Evolutionary conservation across 208 protist species (phyloP).

Genomic region (Leishmania guyanensis): DNA sequence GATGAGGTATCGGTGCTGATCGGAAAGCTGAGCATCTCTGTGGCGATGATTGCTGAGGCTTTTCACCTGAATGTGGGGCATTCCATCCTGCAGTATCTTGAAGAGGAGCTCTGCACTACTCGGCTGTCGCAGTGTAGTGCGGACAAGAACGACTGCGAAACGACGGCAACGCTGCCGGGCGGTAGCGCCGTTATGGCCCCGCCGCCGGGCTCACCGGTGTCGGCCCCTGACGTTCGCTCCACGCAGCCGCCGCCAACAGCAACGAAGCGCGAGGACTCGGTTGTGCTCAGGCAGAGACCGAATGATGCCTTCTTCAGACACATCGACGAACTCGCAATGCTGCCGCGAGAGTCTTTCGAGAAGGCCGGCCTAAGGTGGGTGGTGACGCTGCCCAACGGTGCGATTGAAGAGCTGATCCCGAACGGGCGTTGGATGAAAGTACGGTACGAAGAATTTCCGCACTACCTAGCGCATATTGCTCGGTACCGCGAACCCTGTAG

Average conservation of each 20-base stretch:
- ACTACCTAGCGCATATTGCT: conserved; percentile 47
- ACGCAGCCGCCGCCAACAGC: neutral
- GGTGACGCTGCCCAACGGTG: conserved; percentile 48
- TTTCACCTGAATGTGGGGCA: conserved; percentile 61
- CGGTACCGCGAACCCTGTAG: conserved; percentile 43
- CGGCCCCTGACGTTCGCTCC: neutral
- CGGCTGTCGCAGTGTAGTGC: neutral
- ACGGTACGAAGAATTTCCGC: conserved; percentile 53
- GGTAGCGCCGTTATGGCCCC: no score
- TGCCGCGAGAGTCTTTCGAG: conserved; percentile 45
- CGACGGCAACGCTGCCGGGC: neutral
- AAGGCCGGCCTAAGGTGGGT: conserved; percentile 69
- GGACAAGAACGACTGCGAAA: neutral
- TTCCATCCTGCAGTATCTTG: conserved; percentile 50
- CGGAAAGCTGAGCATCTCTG: conserved; percentile 59
- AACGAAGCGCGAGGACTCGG: neutral
- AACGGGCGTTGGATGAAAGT: conserved; percentile 53
- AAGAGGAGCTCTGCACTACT: conserved; percentile 33
- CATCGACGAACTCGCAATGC: conserved; percentile 51
- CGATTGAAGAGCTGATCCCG: conserved; percentile 67
- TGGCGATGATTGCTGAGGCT: conserved; percentile 57
- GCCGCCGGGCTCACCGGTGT: no score
- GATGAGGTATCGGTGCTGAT: conserved; percentile 61
- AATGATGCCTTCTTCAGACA: conserved; percentile 63
- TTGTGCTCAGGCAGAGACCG: conserved; percentile 36